phyloP scores from a whole-genome alignment of 1,139 yeast species.

The Zygosaccharomyces pseudobailii region DNA sequence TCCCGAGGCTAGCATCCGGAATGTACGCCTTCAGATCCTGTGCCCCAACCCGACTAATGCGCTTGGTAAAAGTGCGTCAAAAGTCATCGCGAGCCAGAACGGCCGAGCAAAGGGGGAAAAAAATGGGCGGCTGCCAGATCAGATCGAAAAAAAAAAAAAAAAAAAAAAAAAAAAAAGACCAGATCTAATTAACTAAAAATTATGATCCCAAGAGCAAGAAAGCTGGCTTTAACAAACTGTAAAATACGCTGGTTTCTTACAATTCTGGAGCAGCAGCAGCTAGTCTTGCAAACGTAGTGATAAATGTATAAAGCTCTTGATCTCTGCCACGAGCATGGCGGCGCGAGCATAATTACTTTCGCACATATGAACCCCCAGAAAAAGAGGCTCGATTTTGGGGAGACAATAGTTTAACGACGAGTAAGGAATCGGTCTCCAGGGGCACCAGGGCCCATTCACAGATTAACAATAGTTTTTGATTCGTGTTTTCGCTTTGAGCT shows the following conservation, averaged over 20 bases:
- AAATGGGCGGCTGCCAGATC: conserved; percentile 5
- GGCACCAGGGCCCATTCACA: not conserved
- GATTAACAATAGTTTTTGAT: not conserved
- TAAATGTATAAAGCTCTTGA: not conserved
- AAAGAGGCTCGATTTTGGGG: too few relatives aligned
- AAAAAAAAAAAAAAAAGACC: not conserved
- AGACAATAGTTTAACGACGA: not conserved
- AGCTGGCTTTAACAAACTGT: not conserved
- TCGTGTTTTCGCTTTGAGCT: conserved; percentile 1
- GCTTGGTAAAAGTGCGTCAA: conserved; percentile 7
- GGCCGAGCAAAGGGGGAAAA: not conserved
- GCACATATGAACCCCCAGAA: too few relatives aligned
- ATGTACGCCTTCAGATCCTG: not conserved
- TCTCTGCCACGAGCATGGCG: not conserved
- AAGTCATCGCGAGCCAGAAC: conserved; percentile 1
- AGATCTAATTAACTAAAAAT: not conserved
- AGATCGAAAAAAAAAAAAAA: not conserved
- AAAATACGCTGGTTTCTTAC: not conserved
- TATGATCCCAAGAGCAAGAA: not conserved
- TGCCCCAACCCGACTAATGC: conserved; percentile 5
- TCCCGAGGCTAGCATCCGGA: not conserved
- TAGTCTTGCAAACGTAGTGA: not conserved
- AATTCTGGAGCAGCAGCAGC: not conserved
- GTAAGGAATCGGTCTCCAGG: not conserved
- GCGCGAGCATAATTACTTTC: not conserved